Evolutionary conservation across 495 filamentous ascomycete species (phyloP), one percentile per base, ranked within the genome.

Genomic region (Xylona heveae): DNA sequence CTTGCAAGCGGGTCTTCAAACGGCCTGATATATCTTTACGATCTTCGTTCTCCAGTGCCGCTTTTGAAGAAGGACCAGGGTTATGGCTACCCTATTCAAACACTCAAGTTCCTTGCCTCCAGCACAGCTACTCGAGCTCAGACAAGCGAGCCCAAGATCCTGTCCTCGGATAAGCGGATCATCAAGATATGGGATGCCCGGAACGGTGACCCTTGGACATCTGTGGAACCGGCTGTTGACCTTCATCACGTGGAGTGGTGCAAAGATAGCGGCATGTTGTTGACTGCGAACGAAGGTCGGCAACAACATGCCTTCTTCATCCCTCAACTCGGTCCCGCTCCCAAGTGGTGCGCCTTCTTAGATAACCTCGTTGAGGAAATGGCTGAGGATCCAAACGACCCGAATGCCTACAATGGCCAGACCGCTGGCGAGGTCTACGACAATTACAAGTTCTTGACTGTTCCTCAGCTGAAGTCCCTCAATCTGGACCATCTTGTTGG

Each of bases 311-410:
- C 80, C 5, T 99, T 94, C 62, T 84, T 94, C 48, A 83, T 99
- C 34, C 90, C 90, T 0, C 82, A 84, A 40, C 66, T 94, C 19
- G 83, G 83, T 4, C 78, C 88, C 7, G 82, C 88, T 1, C 90
- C 90, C 0, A 76, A 64, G 42, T 99, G 90, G 90, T 95, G 90
- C 47, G 71, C 74, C 6, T 94, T 95, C 68, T 58, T 99, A 20
- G 90, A 99, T 46, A 91, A 85, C 44, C 62, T 97, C 31, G 90
- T 93, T 10, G 90, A 99, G 51, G 90, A 99, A 48, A 94, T 99
- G 80, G 85, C 84, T 2, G 84, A 90, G 47, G 64, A 73, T 36
- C 58, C 57, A 9, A 66, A 69, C 41, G 75, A 80, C 40, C 73
- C 75, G 3, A 70, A 67, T 38, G 66, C 71, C 5, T 79, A 68